Evolutionary conservation across 495 filamentous ascomycete species (phyloP).

Genomic region (Astrocystis sublimbata): DNA sequence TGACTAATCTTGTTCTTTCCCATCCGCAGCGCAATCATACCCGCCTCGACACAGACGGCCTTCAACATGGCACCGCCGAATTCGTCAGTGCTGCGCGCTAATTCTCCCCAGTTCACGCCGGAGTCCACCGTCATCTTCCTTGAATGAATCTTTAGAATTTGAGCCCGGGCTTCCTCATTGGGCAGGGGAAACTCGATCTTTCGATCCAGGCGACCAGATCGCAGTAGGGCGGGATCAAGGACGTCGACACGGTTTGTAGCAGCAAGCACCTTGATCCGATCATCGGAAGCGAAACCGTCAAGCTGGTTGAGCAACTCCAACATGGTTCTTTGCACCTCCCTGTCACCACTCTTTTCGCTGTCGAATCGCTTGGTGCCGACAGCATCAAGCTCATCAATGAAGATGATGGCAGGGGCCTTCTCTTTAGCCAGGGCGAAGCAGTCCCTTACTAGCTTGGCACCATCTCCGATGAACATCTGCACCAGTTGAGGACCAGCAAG

Average conservation of each 20-base stretch:
- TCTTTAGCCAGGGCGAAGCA: constrained; percentile 98
- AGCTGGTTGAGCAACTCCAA: constrained; percentile 98
- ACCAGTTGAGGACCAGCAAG: constrained; percentile 98
- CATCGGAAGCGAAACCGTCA: constrained; percentile 97
- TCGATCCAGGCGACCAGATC: constrained; percentile 91
- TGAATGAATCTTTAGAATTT: constrained; percentile 96
- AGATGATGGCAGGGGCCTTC: constrained; percentile 98
- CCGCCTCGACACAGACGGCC: constrained; percentile 97
- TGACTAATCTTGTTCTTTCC: constrained; percentile 93
- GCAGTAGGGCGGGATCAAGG: constrained; percentile 88
- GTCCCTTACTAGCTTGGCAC: constrained; percentile 95
- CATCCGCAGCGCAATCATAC: constrained; percentile 95
- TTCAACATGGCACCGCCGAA: constrained; percentile 98
- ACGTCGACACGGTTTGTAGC: constrained; percentile 98
- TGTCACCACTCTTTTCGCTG: constrained; percentile 95
- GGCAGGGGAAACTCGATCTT: constrained; percentile 99
- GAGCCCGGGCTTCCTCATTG: constrained; percentile 97
- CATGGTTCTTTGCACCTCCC: constrained; percentile 99
- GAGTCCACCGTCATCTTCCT: constrained; percentile 97
- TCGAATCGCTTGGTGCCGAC: constrained; percentile 99
- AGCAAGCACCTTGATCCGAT: constrained; percentile 97
- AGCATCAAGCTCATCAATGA: constrained; percentile 98
- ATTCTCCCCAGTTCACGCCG: constrained; percentile 91
- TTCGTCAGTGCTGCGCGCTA: constrained; percentile 97
- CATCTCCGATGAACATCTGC: constrained; percentile 99